Conservation (phyloP, 2,329 filamentous ascomycete genomes). For the Passalora sequoiae region DNA sequence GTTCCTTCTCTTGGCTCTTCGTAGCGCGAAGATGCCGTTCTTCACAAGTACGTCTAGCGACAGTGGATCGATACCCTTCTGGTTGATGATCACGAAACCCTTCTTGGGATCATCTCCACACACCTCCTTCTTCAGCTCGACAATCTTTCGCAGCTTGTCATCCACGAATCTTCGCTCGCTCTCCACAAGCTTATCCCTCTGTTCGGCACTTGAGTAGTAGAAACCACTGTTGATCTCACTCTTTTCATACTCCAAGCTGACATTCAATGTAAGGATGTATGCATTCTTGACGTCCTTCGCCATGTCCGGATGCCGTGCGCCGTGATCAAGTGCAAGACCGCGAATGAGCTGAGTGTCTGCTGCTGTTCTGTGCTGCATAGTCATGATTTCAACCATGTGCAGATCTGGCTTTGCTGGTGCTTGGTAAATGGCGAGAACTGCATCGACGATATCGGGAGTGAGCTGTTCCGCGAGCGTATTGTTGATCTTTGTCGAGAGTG, state of each 20-base stretch:
- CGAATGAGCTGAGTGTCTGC: conserved; percentile 94
- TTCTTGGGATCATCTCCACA: conserved; percentile 91
- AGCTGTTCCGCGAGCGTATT: conserved; percentile 80
- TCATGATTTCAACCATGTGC: conserved; percentile 99
- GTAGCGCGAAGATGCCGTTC: conserved; percentile 92
- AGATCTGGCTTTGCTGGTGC: conserved; percentile 87
- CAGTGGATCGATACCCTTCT: conserved; percentile 97
- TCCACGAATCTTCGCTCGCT: conserved; percentile 95
- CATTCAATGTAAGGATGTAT: conserved; percentile 89
- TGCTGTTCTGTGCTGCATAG: conserved; percentile 96
- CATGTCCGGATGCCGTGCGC: conserved; percentile 96
- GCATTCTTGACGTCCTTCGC: conserved; percentile 94
- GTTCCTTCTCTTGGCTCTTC: conserved; percentile 93
- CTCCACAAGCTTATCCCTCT: conserved; percentile 96
- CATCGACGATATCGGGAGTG: conserved; percentile 92
- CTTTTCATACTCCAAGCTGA: conserved; percentile 97
- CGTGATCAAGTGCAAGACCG: conserved; percentile 88
- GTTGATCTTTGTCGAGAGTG: conserved; percentile 92
- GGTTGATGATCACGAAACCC: conserved; percentile 96
- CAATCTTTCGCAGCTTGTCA: conserved; percentile 66
- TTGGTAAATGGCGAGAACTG: conserved; percentile 90
- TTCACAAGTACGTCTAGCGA: conserved; percentile 95
- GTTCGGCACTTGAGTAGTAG: conserved; percentile 96
- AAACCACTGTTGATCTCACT: conserved; percentile 98
- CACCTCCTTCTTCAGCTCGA: conserved; percentile 73